Conservation (phyloP, 805 yeast species). For the Candida ascalaphidarum region DNA sequence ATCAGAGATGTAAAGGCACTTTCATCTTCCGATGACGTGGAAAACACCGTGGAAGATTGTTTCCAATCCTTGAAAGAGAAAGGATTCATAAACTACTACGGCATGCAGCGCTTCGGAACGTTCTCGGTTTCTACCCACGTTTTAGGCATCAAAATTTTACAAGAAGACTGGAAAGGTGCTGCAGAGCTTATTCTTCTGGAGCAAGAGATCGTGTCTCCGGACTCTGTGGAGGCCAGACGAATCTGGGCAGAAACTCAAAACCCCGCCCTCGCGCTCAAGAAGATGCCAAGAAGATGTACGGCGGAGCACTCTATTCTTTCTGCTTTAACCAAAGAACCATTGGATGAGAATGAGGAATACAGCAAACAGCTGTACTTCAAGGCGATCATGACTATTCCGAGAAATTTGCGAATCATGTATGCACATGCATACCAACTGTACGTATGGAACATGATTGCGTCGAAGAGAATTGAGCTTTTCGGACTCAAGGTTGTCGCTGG, state of each 20-base stretch:
- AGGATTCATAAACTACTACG: constrained; percentile 92
- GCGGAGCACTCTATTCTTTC: constrained; percentile 76
- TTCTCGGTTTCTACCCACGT: constrained; percentile 87
- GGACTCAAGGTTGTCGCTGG: constrained; percentile 72
- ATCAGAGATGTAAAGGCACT: constrained; percentile 58
- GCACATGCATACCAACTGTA: constrained; percentile 97
- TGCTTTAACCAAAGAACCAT: constrained; percentile 44
- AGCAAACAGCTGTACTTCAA: constrained; percentile 53
- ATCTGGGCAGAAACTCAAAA: constrained; percentile 72
- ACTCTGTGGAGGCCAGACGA: constrained; percentile 72
- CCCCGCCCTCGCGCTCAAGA: constrained; percentile 52
- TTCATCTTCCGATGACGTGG: constrained; percentile 26
- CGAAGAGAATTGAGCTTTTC: constrained; percentile 61
- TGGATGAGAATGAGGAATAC: constrained; percentile 35
- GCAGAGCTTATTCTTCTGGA: constrained; percentile 74
- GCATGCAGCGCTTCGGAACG: constrained; percentile 98
- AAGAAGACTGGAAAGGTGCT: constrained; percentile 72
- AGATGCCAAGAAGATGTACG: constrained; percentile 81
- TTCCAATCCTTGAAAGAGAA: constrained; percentile 48
- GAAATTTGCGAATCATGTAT: constrained; percentile 88
- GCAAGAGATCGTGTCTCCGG: constrained; percentile 78
- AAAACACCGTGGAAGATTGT: constrained; percentile 40
- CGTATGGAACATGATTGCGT: constrained; percentile 85
- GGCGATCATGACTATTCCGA: constrained; percentile 83
- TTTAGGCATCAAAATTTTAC: constrained; percentile 65